Evolutionary conservation across 768 basidiomycete species (phyloP), one percentile per base, ranked within the genome.

Genomic region (Coprinellus micaceus): DNA sequence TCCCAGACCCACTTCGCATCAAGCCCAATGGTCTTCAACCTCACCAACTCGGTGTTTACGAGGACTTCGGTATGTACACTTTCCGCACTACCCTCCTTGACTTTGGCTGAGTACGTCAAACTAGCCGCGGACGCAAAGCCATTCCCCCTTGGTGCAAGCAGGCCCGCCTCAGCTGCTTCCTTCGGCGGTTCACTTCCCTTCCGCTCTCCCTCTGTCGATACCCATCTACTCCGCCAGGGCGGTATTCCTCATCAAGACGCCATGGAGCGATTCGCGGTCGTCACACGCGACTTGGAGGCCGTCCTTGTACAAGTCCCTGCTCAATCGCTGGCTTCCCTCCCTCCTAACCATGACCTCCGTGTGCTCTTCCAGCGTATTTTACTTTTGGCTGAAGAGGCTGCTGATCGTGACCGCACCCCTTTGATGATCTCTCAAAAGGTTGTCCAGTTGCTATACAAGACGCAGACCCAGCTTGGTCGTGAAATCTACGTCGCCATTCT

Each of bases 341-440:
- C 92, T 4, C 80, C 86, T 10, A 89, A 90, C 63, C 91, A 93
- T 65, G 94, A 97, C 51, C 82, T 96, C 57, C 89, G 91, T 56
- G 83, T 85, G 62, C 78, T 95, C 56, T 82, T 96, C 62, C 83
- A 89, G 45, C 91, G 92, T 65, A 85, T 98, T 48, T 78, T 95
- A 13, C 77, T 82, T 59, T 79, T 95, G 51, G 90, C 93, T n/a
- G 83, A 82, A 4, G 86, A 90, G 60, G 86, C 91, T 1, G 71
- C 77, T 17, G 90, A 94, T 54, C 85, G 85, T 60, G 87, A 91
- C 55, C 88, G 90, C 51, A 96, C 94, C 2, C 91, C 94, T 1
- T 75, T 98, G 56, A 79, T 85, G 63, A 94, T 97, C 77, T 94
- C 96, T 0, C 96, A 99, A 72, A 96, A 97, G 74, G 89, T 96